Evolutionary conservation across 2,329 filamentous ascomycete species (phyloP), one percentile per base, ranked within the genome.

Genomic region (Scytalidium sp.): DNA sequence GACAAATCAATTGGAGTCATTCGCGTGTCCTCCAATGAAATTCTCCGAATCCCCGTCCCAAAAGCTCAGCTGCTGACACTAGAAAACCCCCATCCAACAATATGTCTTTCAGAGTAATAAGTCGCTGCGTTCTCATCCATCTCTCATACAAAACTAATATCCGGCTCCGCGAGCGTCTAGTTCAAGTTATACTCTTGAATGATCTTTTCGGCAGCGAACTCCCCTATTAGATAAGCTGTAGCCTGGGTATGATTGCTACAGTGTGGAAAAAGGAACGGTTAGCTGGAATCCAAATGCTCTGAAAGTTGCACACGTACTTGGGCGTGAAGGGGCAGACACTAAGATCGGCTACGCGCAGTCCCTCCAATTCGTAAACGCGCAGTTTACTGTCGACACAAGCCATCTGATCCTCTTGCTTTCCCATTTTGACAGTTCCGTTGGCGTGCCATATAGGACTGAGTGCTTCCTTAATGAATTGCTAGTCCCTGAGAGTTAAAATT

Each of bases 351-450:
- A 80, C 67, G 3, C 76, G 67, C 13, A 80, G 64, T 19, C 69
- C 69, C 43, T 72, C 67, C 22, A 80, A 60, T 0, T 76, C 77
- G 39, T 70, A 64, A 0, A 80, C 68, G 23, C 69, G 67, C 43
- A 80, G 73, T 6, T 73, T 65, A 1, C 53, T 64, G 57, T 81
- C 76, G 4, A 82, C 76, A 32, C 68, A 75, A 1, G 73, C 72
- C 41, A 73, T 67, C 3, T 46, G 20, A n/a, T 75, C 72, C 2
- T 59, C 69, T 0, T 49, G 6, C 49, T 63, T 71, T 0, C 80
- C 81, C 81, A 85, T 85, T 60, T 75, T 75, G 7, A 71, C 72
- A 0, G 81, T 85, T 0, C 78, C 76, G 0, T 69, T 75, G 69
- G 74, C 80, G 61, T 79, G 80, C 73, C 71, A 83, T 27, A 36